Percentiles rank a stretch among this genome's conserved stretches.
Evolutionary conservation across 441 rosid genomes (phyloP).

Genomic region (Macaranga tanarius): DNA sequence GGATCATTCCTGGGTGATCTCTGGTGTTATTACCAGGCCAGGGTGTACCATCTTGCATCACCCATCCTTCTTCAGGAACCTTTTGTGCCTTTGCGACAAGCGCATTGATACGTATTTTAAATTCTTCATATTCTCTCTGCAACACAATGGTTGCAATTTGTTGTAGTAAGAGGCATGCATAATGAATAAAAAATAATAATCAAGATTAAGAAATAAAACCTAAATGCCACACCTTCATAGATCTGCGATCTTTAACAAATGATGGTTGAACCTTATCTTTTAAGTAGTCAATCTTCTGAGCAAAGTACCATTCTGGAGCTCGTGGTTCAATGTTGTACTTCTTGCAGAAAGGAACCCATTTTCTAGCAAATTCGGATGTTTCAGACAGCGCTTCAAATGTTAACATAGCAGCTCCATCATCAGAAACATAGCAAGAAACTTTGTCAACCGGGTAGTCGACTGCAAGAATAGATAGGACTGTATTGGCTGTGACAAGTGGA

Average conservation of each 20-base stretch:
- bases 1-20: constrained; percentile 46
- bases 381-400: constrained; percentile 37
- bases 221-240: constrained; percentile 33
- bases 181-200: background rate
- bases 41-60: constrained; percentile 41
- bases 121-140: constrained; percentile 42
- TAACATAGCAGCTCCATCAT: constrained; percentile 43
- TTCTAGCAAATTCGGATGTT: constrained; percentile 40
- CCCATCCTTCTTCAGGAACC: constrained; percentile 43
- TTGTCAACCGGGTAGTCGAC: constrained; percentile 42
- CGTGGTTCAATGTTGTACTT: constrained; percentile 38
- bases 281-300: constrained; percentile 34
- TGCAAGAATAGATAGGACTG: constrained; percentile 37
- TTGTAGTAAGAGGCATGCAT: constrained; percentile 5
- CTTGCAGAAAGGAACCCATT: constrained; percentile 41
- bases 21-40: constrained; percentile 44
- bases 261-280: constrained; percentile 41
- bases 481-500: constrained; percentile 41
- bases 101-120: constrained; percentile 32
- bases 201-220: background rate
- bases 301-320: constrained; percentile 40
- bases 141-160: background rate
- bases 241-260: constrained; percentile 40
- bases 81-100: constrained; percentile 41
- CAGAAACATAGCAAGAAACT: constrained; percentile 42